Base-by-base conservation (phyloP, 2,329 filamentous ascomycete genomes). In the Blastomyces emzantsi region DNA sequence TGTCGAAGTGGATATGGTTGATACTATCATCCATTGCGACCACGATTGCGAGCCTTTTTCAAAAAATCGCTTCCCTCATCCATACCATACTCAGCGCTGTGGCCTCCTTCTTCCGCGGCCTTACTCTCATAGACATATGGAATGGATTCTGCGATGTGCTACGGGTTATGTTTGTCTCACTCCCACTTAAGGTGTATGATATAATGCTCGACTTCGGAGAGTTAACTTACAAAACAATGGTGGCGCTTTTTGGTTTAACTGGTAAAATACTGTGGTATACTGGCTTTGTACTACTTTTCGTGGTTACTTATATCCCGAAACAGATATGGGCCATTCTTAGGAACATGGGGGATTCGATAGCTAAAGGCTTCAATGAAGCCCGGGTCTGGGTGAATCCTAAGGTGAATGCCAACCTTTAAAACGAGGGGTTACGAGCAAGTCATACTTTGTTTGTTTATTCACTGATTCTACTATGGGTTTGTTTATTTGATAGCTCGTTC, bases 371-470 rank as follows among this genome's bases (percentile, higher is more conserved):
- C 22, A 30, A 41, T 7, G 60, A 61, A 33, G 1, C 55, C 8
- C 13, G 43, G 60, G 47, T 61, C 30, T 61, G 47, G 47, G 28
- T 61, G 45, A 54, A 61, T 54, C 60, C 60, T 19, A 61, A 61
- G 25, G 5, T 61, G 25, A 55, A 61, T 41, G 43, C 22, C 13
- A n/a, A 49, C n/a, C n/a, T 11, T 41, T 3, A 13, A 39, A 49
- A 13, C 13, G 17, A 45, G 28, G 17, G 41, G 5, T 43, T 28
- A 45, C 6, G n/a, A 28, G 39, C 33, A 28, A 47, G 11, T 4
- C 1, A 17, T 45, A 6, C 17, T 30, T 25, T 4, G 25, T 45
- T 39, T 39, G 13, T 39, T 39, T 39, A 9, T 39, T 39, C 36
- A 11, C 36, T 9, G 33, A 39, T 39, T 39, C 9, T 39, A 39